phyloP scores from a whole-genome alignment of 2,329 filamentous ascomycete genomes.

The Colletotrichum gloeosporioides region DNA sequence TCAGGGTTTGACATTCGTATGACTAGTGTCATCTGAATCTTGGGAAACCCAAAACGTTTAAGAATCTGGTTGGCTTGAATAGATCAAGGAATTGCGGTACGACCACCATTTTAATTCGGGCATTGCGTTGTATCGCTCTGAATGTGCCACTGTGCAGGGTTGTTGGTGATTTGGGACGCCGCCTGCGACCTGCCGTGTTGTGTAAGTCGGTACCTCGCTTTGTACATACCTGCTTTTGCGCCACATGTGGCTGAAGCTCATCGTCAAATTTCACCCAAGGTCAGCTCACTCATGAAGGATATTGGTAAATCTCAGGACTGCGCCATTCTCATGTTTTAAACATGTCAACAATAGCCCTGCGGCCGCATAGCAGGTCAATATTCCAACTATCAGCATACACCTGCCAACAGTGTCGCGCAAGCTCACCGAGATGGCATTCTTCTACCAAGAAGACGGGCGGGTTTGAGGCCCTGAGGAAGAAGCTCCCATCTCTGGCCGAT shows the following conservation, averaged over 20 bases:
- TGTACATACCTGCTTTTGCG: background rate
- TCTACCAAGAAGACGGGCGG: conserved; percentile 12
- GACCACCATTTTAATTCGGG: background rate
- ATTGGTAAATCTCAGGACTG: background rate
- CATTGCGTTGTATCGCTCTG: background rate
- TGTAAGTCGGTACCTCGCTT: conserved; percentile 5
- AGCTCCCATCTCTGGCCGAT: conserved; percentile 16
- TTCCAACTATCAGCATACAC: background rate
- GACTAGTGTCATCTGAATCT: background rate
- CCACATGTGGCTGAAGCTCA: conserved; percentile 22
- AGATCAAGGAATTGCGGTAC: background rate
- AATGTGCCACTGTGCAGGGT: background rate
- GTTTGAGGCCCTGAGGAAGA: conserved; percentile 21
- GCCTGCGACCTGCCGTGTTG: background rate
- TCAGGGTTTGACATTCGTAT: background rate
- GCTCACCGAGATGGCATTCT: conserved; percentile 13
- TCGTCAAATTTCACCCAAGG: conserved; percentile 17
- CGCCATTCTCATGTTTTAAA: background rate
- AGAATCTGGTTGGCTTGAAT: background rate
- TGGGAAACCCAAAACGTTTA: background rate
- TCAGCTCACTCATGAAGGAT: conserved; percentile 2
- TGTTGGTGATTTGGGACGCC: background rate
- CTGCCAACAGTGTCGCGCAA: background rate
- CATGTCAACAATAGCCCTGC: conserved; percentile 15
- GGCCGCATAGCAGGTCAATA: background rate